Percentiles rank a stretch among this genome's conserved stretches.
phyloP scores from a whole-genome alignment of 176 grass and related monocot species.

The Triticum timopheevii region DNA sequence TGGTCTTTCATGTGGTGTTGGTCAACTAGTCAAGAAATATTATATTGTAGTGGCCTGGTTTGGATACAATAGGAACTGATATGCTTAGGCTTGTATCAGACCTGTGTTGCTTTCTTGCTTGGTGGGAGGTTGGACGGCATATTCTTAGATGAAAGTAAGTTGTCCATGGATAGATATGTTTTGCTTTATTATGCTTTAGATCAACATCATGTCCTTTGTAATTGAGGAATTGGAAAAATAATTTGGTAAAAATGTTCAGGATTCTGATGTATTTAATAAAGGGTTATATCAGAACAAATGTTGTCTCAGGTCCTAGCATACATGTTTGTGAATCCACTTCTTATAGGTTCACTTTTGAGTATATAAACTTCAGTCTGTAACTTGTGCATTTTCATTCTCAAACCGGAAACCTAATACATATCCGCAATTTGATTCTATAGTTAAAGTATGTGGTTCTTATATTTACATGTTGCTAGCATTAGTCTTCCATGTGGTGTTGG shows the following conservation, averaged over 20 bases:
- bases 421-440: too few relatives aligned
- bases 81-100: too few relatives aligned
- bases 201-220: neutral
- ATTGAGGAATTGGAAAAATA: constrained; percentile 1
- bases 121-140: neutral
- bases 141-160: neutral
- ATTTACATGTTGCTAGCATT: too few relatives aligned
- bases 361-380: too few relatives aligned
- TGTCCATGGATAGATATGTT: neutral
- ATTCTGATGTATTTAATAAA: neutral
- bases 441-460: too few relatives aligned
- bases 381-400: too few relatives aligned
- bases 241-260: neutral
- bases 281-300: neutral
- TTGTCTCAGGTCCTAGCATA: neutral
- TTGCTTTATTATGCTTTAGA: neutral
- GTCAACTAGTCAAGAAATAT: constrained; percentile 35
- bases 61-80: constrained; percentile 12
- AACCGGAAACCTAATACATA: too few relatives aligned
- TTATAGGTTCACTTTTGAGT: neutral
- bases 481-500: too few relatives aligned
- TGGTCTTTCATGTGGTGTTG: neutral
- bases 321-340: neutral
- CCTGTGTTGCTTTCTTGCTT: neutral
- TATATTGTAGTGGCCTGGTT: neutral